phyloP scores from a whole-genome alignment of 2,329 filamentous ascomycete genomes.

The Colletotrichum cereale region DNA sequence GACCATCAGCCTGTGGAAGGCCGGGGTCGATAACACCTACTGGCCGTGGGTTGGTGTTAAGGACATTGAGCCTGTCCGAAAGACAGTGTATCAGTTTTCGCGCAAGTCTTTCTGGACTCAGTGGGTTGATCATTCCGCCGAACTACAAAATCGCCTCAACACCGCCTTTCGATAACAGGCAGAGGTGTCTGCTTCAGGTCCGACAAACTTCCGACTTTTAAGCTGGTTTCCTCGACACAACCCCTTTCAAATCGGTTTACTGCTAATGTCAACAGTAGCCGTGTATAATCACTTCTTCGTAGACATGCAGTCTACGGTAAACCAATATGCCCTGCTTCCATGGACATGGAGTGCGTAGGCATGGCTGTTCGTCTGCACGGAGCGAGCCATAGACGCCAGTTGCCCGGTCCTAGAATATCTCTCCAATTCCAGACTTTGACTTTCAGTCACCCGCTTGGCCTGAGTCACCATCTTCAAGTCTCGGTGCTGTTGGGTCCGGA shows the following conservation, averaged over 20 bases:
- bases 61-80: background rate
- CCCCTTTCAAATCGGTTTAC: background rate
- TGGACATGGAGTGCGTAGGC: background rate
- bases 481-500: background rate
- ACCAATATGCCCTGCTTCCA: background rate
- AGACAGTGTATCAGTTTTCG: background rate
- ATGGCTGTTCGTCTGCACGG: background rate
- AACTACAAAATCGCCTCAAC: background rate
- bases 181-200: no score
- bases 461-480: background rate
- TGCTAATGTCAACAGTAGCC: background rate
- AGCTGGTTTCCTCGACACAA: background rate
- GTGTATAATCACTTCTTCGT: background rate
- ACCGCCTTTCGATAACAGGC: background rate
- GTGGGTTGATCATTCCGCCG: background rate
- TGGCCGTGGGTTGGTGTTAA: background rate
- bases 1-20: background rate
- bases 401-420: background rate
- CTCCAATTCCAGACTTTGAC: background rate
- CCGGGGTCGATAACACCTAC: background rate
- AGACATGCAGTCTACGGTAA: background rate
- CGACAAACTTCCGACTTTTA: background rate
- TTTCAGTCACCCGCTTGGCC: background rate
- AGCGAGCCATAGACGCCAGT: background rate
- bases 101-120: slow-evolving; percentile 1